Evolutionary conservation across 2,329 filamentous ascomycete genomes (phyloP), one percentile per base, ranked within the genome.

Genomic region (Penicillium sp.): DNA sequence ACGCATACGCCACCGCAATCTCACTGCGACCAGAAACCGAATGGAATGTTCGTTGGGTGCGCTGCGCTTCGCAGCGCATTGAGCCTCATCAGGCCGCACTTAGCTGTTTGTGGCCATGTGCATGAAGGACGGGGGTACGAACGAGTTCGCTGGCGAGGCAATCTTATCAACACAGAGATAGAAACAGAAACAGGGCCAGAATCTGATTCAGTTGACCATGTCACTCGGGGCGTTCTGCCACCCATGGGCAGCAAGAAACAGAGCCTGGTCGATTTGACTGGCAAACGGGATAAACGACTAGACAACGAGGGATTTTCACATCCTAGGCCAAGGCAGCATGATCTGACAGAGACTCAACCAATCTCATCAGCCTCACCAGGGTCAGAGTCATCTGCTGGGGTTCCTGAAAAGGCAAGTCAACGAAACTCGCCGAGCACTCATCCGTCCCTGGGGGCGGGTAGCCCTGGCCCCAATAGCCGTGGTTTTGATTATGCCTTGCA

Each of bases 71-170:
- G 71, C 34, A 64, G 73, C 54, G 69, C 72, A 3, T 59, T 85
- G 49, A 72, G 73, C 65, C 69, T 71, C 34, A 73, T 82, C 29
- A 74, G 78, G 50, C 83, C 83, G 27, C 66, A 71, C 59, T 67
- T 86, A 56, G 76, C 76, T 58, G 70, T 86, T 51, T 85, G 79
- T 64, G 83, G 83, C n/a, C 82, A 86, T 72, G 79, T 83, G 37
- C 82, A 85, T 69, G 78, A 81, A 63, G 79, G 75, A 40, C 72
- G 82, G 65, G 82, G 82, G 31, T 81, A 77, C 46, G 75, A 81
- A 62, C 71, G 79, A 31, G 72, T 85, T 29, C 67, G 67, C 41
- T 85, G 82, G 82, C 29, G 18, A 39, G 12, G 46, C 37, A 42
- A 29, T n/a, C 45, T 46, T 46, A 44, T 39, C 34, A 44, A 37